Evolutionary conservation across 768 basidiomycete species (phyloP).

Genomic region (Lactifluus volemus): DNA sequence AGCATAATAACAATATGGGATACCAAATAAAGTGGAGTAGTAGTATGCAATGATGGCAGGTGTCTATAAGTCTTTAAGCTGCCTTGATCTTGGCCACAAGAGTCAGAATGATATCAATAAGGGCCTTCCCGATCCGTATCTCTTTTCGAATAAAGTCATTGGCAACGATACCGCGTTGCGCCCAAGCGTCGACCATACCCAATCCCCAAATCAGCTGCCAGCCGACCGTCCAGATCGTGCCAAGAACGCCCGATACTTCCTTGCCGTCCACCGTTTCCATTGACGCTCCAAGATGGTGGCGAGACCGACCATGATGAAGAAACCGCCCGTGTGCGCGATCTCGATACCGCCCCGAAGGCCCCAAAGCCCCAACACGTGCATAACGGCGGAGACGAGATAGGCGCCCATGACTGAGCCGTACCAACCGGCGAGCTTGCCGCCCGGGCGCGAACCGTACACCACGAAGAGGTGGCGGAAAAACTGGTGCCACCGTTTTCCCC

Average conservation of each 20-base stretch:
- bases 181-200: slow-evolving; percentile 16
- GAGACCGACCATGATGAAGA: slow-evolving; percentile 51
- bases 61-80: neutral
- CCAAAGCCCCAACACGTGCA: slow-evolving; percentile 53
- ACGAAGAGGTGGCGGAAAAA: slow-evolving; percentile 29
- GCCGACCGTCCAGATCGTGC: slow-evolving; percentile 42
- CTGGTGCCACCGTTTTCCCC: slow-evolving; percentile 36
- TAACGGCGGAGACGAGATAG: slow-evolving; percentile 48
- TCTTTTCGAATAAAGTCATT: slow-evolving; percentile 7
- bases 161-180: slow-evolving; percentile 11
- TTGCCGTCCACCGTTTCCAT: slow-evolving; percentile 37
- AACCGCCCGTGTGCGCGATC: slow-evolving; percentile 35
- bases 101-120: neutral
- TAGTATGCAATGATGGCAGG: neutral
- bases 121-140: slow-evolving; percentile 8
- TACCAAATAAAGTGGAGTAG: neutral
- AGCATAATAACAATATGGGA: neutral
- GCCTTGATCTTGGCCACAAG: neutral
- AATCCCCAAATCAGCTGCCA: slow-evolving; percentile 41
- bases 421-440: slow-evolving; percentile 38
- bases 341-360: slow-evolving; percentile 54
- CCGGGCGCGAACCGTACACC: slow-evolving; percentile 25
- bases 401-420: slow-evolving; percentile 45
- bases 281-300: slow-evolving; percentile 42
- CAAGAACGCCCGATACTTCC: slow-evolving; percentile 39